These are phyloP conservation scores for Irineochytrium annulatum DNA, from an alignment of 192 early-diverging fungal species.

Conservation along the genomic window DNA sequence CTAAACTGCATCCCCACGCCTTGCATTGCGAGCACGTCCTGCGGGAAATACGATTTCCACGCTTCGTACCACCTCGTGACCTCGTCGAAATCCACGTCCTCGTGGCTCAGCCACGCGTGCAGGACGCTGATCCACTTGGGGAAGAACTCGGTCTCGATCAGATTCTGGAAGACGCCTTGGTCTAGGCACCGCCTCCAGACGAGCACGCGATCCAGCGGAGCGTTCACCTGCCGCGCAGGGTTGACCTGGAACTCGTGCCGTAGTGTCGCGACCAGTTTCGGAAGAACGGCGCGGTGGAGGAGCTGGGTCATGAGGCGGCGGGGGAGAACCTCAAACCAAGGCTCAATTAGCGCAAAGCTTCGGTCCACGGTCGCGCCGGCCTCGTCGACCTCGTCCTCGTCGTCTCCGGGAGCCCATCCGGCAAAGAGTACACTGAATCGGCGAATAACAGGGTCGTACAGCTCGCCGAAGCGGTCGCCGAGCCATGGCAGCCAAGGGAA, in stretches of 20 bases:
- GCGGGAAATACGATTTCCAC: conserved; percentile 57
- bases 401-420: conserved; percentile 65
- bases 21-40: conserved; percentile 34
- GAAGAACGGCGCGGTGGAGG: conserved; percentile 60
- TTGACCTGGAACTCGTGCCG: conserved; percentile 65
- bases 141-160: conserved; percentile 76
- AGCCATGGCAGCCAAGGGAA: conserved; percentile 79
- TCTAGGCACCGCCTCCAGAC: conserved; percentile 59
- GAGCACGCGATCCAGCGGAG: conserved; percentile 59
- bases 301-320: conserved; percentile 19
- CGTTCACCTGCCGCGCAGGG: conserved; percentile 65
- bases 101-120: conserved; percentile 62
- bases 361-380: too few relatives aligned
- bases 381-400: conserved; percentile 37
- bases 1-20: conserved; percentile 55
- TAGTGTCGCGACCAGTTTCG: conserved; percentile 61
- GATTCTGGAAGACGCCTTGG: conserved; percentile 45
- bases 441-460: conserved; percentile 56
- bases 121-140: conserved; percentile 70
- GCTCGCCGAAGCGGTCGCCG: conserved; percentile 37
- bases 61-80: conserved; percentile 65
- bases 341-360: conserved; percentile 42
- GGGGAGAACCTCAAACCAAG: conserved; percentile 59
- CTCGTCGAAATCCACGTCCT: conserved; percentile 51
- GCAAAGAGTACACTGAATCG: conserved; percentile 53